Percentiles rank a stretch among this genome's conserved stretches.
phyloP scores from a whole-genome alignment of 805 yeast genomes.

The Hemisphaericaspora nanyangensis region DNA sequence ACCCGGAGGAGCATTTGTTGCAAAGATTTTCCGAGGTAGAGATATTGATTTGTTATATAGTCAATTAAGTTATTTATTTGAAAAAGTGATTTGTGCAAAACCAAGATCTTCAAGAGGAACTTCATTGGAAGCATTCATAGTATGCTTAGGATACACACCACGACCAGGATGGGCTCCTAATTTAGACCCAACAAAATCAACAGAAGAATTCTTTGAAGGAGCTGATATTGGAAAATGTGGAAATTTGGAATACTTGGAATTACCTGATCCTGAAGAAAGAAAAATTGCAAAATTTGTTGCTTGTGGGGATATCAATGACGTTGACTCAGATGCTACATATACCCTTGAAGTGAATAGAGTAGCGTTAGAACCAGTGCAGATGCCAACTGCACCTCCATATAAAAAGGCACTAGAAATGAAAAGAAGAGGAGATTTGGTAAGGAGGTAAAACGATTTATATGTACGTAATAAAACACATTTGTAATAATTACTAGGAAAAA shows the following conservation, averaged over 20 bases:
- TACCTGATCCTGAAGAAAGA: conserved; percentile 58
- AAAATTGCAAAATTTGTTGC: conserved; percentile 88
- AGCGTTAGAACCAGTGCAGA: conserved; percentile 87
- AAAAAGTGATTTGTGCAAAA: conserved; percentile 87
- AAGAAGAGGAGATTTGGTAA: conserved; percentile 53
- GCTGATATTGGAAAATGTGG: conserved; percentile 52
- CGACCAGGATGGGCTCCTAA: conserved; percentile 80
- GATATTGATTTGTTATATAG: conserved; percentile 91
- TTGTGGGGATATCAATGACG: conserved; percentile 85
- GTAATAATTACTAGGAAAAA: neutral
- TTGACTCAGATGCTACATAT: conserved; percentile 96
- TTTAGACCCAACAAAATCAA: conserved; percentile 52
- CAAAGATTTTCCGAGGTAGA: conserved; percentile 93
- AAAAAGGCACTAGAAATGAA: conserved; percentile 86
- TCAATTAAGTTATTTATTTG: conserved; percentile 85
- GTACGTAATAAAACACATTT: neutral
- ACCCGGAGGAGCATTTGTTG: conserved; percentile 91
- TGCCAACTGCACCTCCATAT: conserved; percentile 96
- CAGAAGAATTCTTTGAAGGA: conserved; percentile 79
- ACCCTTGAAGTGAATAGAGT: conserved; percentile 40
- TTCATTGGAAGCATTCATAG: conserved; percentile 89
- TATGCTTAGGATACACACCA: conserved; percentile 84
- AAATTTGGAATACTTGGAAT: conserved; percentile 42
- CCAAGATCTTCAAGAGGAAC: conserved; percentile 95
- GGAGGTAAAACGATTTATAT: conserved; percentile 9